Evolutionary conservation across 768 basidiomycete species (phyloP).

Genomic region (Russula olivacea): DNA sequence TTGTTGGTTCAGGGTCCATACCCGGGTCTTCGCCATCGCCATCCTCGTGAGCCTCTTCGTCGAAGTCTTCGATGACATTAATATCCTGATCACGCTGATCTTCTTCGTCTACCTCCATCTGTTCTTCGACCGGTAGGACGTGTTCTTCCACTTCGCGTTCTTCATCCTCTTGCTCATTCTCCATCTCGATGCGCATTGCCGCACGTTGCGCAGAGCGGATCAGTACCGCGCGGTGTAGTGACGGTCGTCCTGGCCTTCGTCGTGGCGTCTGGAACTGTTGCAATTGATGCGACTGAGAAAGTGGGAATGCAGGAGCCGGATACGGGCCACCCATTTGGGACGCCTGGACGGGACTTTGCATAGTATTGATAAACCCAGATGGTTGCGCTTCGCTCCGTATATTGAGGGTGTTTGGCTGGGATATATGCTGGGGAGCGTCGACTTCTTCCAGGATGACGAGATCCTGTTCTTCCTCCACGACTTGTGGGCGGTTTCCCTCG

Average conservation of each 20-base stretch:
- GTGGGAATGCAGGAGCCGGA: conserved; percentile 15
- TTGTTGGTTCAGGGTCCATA: conserved; percentile 31
- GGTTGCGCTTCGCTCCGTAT: conserved; percentile 18
- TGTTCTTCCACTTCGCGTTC: conserved; percentile 30
- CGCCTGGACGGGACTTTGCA: conserved; percentile 9
- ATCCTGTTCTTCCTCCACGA: conserved; percentile 64
- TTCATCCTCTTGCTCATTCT: conserved; percentile 45
- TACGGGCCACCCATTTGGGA: conserved; percentile 13
- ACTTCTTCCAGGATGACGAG: conserved; percentile 69
- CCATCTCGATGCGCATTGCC: conserved; percentile 45
- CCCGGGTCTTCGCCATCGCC: conserved; percentile 25
- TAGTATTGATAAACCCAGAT: conserved; percentile 9
- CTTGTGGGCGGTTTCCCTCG: conserved; percentile 58
- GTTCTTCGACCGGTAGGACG: conserved; percentile 21
- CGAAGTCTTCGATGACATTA: conserved; percentile 18
- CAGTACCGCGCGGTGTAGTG: conserved; percentile 63
- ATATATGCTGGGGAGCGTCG: conserved; percentile 31
- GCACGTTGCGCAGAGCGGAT: conserved; percentile 65
- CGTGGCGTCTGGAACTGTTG: conserved; percentile 27
- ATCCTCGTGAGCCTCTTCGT: conserved; percentile 28
- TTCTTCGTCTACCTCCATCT: conserved; percentile 22
- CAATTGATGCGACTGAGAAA: conserved; percentile 25
- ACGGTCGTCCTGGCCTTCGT: conserved; percentile 35
- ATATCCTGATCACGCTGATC: conserved; percentile 15
- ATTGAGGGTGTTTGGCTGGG: conserved; percentile 13